Base-by-base conservation (phyloP, 306 rosid species). In the Astragalus membranaceus region DNA sequence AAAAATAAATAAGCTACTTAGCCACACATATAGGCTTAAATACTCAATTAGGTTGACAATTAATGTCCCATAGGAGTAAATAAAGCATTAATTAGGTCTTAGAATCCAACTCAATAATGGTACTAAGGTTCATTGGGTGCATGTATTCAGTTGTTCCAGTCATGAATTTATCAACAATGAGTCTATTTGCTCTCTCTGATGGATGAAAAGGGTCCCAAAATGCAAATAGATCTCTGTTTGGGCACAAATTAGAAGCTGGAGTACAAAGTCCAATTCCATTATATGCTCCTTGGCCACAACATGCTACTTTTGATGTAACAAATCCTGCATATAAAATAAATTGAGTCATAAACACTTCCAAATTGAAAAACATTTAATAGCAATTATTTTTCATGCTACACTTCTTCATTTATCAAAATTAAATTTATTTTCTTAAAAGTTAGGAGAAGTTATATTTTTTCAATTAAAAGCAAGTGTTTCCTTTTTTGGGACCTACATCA, bases 201-300 rank as follows among this genome's bases (percentile, higher is more conserved):
- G 88, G 88, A 62, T 84, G 88, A 44, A 84, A 81, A 0, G 83
- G 52, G 49, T 81, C 88, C 88, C 88, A 84, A 72, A 84, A 81
- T 35, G 85, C 88, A 67, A 10, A 78, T 1, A 67, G 5, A 8
- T 84, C 81, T 33, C 88, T 81, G 15, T 84, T 84, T 1, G 88
- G 81, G 72, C 83, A 84, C 83, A 84, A 33, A 46, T 84, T 84
- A 0, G 88, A 84, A 7, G 78, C 83, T 1, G 84, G 82, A 1
- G 83, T 84, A 75, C 88, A 84, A 2, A 81, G 73, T 16, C 88
- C 88, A 3, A 84, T 67, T 42, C 88, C 88, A 47, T 84, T 81
- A 35, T 56, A 84, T 3, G 82, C 67, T 39, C 88, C 88, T 73
- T 78, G 88, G 16, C 88, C 88, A 59, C 88, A 84, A 10, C 88